phyloP scores from a whole-genome alignment of 331 rosid species.

The Malus hybrid region DNA sequence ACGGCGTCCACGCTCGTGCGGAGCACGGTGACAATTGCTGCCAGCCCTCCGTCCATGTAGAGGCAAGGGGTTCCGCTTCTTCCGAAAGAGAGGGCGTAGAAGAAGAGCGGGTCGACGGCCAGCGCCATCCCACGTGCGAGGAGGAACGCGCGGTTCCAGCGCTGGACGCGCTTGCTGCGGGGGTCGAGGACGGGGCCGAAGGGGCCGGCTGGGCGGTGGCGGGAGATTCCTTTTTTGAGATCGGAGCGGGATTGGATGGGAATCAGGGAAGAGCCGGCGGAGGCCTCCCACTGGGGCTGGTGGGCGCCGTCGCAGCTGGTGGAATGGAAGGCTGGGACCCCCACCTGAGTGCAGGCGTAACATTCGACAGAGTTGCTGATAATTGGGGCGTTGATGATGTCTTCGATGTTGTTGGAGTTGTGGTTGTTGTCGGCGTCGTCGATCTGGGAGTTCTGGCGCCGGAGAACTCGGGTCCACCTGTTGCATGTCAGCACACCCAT shows the following conservation, averaged over 20 bases:
- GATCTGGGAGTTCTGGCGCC: background rate
- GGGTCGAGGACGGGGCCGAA: slow-evolving; percentile 73
- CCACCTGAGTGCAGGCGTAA: slow-evolving; percentile 84
- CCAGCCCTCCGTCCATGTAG: slow-evolving; percentile 72
- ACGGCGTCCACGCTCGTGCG: slow-evolving; percentile 71
- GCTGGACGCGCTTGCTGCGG: slow-evolving; percentile 70
- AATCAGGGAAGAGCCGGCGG: slow-evolving; percentile 67
- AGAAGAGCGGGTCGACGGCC: slow-evolving; percentile 82
- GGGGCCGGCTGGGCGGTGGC: slow-evolving; percentile 19
- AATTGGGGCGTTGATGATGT: slow-evolving; percentile 12
- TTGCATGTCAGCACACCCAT: background rate
- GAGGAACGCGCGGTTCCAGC: slow-evolving; percentile 71
- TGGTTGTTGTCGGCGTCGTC: slow-evolving; percentile 10
- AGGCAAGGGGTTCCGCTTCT: slow-evolving; percentile 73
- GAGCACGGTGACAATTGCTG: slow-evolving; percentile 59
- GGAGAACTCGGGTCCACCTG: slow-evolving; percentile 44
- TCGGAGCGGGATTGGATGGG: slow-evolving; percentile 53
- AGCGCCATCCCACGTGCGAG: slow-evolving; percentile 85
- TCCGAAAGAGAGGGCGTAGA: slow-evolving; percentile 84
- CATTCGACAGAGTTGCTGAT: slow-evolving; percentile 42
- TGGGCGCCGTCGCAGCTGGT: slow-evolving; percentile 68
- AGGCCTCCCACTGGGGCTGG: slow-evolving; percentile 94
- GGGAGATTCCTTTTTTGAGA: slow-evolving; percentile 12
- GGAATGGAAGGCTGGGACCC: slow-evolving; percentile 87
- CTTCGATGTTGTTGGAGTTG: background rate